Evolutionary conservation across 345 rosid species (phyloP), one percentile per base, ranked within the genome.

Genomic region (Eucalyptus albens): DNA sequence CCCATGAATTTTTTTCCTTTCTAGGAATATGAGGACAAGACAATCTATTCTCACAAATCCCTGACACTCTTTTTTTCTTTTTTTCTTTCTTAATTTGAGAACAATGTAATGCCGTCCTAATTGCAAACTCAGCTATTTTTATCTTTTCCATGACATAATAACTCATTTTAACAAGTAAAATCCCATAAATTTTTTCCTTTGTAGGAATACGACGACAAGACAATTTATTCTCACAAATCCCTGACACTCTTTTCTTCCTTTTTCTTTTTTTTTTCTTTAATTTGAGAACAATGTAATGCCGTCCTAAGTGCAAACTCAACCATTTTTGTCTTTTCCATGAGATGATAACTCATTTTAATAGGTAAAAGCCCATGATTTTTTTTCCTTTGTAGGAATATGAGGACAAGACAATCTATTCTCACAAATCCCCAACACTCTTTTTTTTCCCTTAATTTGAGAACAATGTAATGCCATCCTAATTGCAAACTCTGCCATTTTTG

Each of bases 1-100:
- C 14, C 26, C 13, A 69, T 5, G 24, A 69, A 9, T 33, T 9
- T 69, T 69, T n/a, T 69, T 26, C n/a, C 62, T 22, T 22, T 56
- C 0, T 56, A 22, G 27, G 62, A 56, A 22, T 56, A 62, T 0
- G 4, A 62, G 0, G 31, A 27, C n/a, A 60, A 60, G 33, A 27
- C n/a, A 62, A 62, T 62, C 72, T 62, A 27, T 29, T 62, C 72
- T 62, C 72, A 62, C 72, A 62, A 62, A 29, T 29, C 17, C 31
- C 33, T 0, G 3, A 29, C 33, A 27, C 8, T 29, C 17, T 27
- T 62, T 62, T 29, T 53, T 8, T 19, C 24, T 53, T 0, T 27
- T 29, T 1, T 17, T 21, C 13, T 6, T 14, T 4, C 15, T 62
- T 62, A 59, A 62, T 59, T 26, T 59, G 72, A 62, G 16, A 62